These are phyloP conservation scores for Colletotrichum echinochloae DNA, from an alignment of 2,329 filamentous ascomycete genomes.

Conservation along the genomic window DNA sequence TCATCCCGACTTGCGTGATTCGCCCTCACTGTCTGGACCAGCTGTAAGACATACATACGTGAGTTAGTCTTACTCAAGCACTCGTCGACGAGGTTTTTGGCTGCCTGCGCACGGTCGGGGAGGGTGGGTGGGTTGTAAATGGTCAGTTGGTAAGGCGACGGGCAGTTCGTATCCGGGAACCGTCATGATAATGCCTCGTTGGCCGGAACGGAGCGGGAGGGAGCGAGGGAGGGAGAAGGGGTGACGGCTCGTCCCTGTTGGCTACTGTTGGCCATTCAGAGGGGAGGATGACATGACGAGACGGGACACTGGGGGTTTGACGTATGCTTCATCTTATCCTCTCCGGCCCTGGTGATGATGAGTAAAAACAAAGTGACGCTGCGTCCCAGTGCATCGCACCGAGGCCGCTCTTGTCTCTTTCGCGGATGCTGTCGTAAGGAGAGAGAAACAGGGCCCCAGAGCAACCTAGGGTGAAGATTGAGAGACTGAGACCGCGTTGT, in stretches of 20 bases:
- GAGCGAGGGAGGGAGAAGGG: not conserved
- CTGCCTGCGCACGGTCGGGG: not conserved
- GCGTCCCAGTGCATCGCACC: not conserved
- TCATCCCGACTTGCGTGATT: too few relatives aligned
- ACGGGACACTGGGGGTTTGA: not conserved
- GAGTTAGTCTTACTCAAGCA: too few relatives aligned
- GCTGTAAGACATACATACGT: too few relatives aligned
- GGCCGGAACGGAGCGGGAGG: not conserved
- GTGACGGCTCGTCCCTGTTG: constrained; percentile 16
- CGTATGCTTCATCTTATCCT: too few relatives aligned
- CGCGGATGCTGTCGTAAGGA: not conserved
- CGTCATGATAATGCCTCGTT: too few relatives aligned
- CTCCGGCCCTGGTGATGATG: too few relatives aligned
- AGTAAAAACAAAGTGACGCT: not conserved
- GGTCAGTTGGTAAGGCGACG: too few relatives aligned
- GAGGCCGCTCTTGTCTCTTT: not conserved
- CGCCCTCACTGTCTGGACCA: too few relatives aligned
- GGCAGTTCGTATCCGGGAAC: too few relatives aligned
- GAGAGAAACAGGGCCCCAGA: not conserved
- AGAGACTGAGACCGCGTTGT: not conserved
- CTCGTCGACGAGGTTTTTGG: too few relatives aligned
- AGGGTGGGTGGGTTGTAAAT: too few relatives aligned
- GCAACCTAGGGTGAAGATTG: not conserved
- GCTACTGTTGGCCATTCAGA: not conserved
- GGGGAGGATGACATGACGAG: not conserved